These are phyloP conservation scores for Brachypodium distachyon DNA, from an alignment of 202 grass and related monocot species.

Conservation along the genomic window DNA sequence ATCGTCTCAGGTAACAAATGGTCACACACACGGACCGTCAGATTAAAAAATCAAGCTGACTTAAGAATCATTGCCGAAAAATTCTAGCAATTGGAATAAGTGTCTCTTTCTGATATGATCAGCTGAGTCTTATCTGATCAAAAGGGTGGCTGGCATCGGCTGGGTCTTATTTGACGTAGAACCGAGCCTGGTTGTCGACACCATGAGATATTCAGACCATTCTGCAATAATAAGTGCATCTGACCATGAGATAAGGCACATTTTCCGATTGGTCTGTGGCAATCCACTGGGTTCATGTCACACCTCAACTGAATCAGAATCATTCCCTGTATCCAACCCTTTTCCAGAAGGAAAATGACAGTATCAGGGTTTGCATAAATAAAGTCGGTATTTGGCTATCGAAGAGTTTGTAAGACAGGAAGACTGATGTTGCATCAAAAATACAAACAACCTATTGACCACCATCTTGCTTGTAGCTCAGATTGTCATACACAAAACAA, in stretches of 20 bases:
- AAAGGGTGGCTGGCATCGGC: conserved; percentile 14
- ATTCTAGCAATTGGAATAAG: background rate
- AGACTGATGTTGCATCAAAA: background rate
- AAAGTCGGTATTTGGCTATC: background rate
- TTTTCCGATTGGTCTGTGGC: background rate
- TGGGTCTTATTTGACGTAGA: background rate
- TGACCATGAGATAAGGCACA: conserved; percentile 10
- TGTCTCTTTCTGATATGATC: conserved; percentile 6
- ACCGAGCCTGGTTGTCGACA: background rate
- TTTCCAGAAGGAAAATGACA: background rate
- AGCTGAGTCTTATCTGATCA: background rate
- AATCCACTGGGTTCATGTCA: conserved; percentile 4
- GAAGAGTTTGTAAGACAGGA: background rate
- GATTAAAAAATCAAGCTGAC: background rate
- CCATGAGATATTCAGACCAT: background rate
- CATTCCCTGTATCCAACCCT: background rate
- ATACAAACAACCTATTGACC: background rate
- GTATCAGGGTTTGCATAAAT: background rate
- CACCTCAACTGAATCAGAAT: background rate
- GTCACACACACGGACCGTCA: background rate
- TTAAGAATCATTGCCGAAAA: background rate
- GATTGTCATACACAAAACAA: background rate
- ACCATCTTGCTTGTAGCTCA: conserved; percentile 10
- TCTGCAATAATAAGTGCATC: too few species aligned
- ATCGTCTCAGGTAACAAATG: background rate